Evolutionary conservation across 768 basidiomycete genomes (phyloP), one percentile per base, ranked within the genome.

Genomic region (Auriscalpium microsporum): DNA sequence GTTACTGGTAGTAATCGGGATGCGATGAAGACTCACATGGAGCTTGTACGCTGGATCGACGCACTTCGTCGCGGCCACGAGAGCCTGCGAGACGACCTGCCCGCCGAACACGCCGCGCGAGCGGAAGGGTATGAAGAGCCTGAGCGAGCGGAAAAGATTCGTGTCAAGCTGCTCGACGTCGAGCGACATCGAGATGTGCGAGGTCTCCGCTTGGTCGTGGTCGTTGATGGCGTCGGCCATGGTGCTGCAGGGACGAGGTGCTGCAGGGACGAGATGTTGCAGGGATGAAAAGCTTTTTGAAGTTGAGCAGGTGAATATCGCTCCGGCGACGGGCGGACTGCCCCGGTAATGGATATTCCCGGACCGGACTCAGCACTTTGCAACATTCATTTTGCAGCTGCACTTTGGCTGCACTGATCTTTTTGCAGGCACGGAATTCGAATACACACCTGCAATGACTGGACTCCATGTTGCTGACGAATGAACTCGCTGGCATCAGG

Each of bases 71-170:
- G 90, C 90, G 2, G 87, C 79, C 11, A 90, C 85, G 33, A 93
- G 71, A 5, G 90, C 91, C 64, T 93, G 90, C 38, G 87, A 90
- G 60, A 94, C 90, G 55, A 93, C 90, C 69, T 92, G 89, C 4
- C 90, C 90, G 57, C 91, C 90, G 63, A 89, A 93, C 13, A 90
- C 89, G 14, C 90, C 89, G 48, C 90, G 75, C 14, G 79, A 77
- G 16, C 74, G 70, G 8, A 68, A 59, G 0, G 87, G 89, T n/a
- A 81, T 48, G 73, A 78, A 84, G 1, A 92, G 73, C 1, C 80
- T 82, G 63, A 84, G 88, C 2, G 88, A 91, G 16, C 89, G 83
- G 64, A 84, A 92, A 42, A 92, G 70, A 65, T 87, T 86, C 47
- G 77, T 75, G 60, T 91, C 90, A 23, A 93, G 75, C 55, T 80